phyloP scores from a whole-genome alignment of 768 basidiomycete genomes.

The Tubosaeta sp. region DNA sequence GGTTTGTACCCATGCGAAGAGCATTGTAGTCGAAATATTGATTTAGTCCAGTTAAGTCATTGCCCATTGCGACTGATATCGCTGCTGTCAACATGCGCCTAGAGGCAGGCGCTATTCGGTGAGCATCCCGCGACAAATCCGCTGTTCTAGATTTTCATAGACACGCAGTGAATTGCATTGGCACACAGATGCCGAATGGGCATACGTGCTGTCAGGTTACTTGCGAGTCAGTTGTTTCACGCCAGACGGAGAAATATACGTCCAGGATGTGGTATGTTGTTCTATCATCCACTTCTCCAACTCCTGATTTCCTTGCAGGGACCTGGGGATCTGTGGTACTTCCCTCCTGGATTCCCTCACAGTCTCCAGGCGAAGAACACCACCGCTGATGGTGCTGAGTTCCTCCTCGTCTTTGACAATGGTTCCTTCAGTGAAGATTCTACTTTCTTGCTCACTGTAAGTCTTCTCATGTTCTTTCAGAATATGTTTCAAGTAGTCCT shows the following conservation, averaged over 20 bases:
- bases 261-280: slow-evolving; percentile 48
- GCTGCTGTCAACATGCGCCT: slow-evolving; percentile 42
- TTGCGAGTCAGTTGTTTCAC: slow-evolving; percentile 48
- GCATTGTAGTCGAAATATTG: neutral
- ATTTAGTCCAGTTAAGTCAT: slow-evolving; percentile 28
- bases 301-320: slow-evolving; percentile 19
- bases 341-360: slow-evolving; percentile 55
- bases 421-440: slow-evolving; percentile 51
- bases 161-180: slow-evolving; percentile 39
- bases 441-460: slow-evolving; percentile 44
- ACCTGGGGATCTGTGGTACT: slow-evolving; percentile 54
- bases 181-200: slow-evolving; percentile 47
- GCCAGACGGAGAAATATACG: slow-evolving; percentile 47
- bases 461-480: neutral
- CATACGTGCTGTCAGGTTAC: slow-evolving; percentile 48
- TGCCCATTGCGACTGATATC: slow-evolving; percentile 39
- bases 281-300: neutral
- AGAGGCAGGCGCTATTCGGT: slow-evolving; percentile 41
- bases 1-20: slow-evolving; percentile 27
- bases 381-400: slow-evolving; percentile 45
- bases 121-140: neutral
- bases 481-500: neutral
- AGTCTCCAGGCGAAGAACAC: slow-evolving; percentile 50
- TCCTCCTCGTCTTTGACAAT: slow-evolving; percentile 44
- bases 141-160: slow-evolving; percentile 3